Evolutionary conservation across 805 yeast genomes (phyloP).

Genomic region (Clavispora carvajalis): DNA sequence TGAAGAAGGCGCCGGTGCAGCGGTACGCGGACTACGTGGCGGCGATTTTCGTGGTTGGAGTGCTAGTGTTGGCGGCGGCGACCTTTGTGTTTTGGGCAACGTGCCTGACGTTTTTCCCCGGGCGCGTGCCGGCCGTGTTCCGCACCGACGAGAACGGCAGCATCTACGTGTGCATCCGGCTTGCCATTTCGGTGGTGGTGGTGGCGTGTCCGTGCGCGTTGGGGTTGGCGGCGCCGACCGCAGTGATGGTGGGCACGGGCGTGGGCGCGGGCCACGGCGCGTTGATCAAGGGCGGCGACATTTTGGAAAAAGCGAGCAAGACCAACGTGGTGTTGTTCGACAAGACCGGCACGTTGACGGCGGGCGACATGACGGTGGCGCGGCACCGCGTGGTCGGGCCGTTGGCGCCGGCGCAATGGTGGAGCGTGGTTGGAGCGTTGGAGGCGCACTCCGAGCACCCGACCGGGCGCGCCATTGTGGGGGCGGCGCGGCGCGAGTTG

Average conservation of each 20-base stretch:
- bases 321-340: conserved; percentile 75
- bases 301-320: conserved; percentile 66
- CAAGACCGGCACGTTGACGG: conserved; percentile 92
- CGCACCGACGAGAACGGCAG: conserved; percentile 45
- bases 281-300: conserved; percentile 88
- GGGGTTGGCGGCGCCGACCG: conserved; percentile 97
- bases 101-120: conserved; percentile 18
- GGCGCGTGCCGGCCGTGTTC: conserved; percentile 44
- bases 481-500: conserved; percentile 24
- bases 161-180: conserved; percentile 62
- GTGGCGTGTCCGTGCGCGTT: conserved; percentile 99
- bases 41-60: conserved; percentile 75
- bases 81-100: conserved; percentile 53
- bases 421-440: conserved; percentile 52
- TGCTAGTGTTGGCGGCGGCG: conserved; percentile 52
- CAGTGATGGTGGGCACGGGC: conserved; percentile 98
- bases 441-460: conserved; percentile 86
- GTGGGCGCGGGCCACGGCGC: conserved; percentile 89
- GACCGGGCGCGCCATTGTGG: conserved; percentile 64
- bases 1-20: conserved; percentile 86
- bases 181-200: conserved; percentile 87
- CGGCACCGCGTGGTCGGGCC: background rate
- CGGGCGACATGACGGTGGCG: conserved; percentile 62
- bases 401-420: conserved; percentile 28
- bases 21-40: conserved; percentile 82